A percentile compares a stretch with the other conserved stretches of the same genome.
These are phyloP conservation scores for Jackrogersella multiformis DNA, from an alignment of 495 filamentous ascomycete genomes.

Conservation along the genomic window DNA sequence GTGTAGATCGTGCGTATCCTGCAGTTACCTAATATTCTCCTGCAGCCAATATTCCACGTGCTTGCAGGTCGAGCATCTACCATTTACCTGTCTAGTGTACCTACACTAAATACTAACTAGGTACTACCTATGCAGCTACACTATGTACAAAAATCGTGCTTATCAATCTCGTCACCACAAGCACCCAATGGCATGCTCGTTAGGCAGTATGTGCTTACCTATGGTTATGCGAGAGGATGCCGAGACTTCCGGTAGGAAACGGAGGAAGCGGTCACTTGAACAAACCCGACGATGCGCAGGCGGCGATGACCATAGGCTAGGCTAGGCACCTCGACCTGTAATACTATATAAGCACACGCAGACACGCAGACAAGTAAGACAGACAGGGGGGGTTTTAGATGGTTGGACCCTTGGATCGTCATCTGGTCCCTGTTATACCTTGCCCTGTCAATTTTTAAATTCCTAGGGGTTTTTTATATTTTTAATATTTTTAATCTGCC, in stretches of 20 bases:
- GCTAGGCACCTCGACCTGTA: not conserved
- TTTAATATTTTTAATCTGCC: constrained; percentile 22
- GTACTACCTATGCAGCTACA: not conserved
- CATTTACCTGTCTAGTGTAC: too few relatives aligned
- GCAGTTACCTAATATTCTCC: too few relatives aligned
- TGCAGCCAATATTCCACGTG: too few relatives aligned
- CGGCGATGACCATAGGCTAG: too few relatives aligned
- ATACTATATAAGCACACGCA: too few relatives aligned
- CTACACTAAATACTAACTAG: not conserved
- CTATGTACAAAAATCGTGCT: not conserved
- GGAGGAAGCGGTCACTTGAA: constrained; percentile 33
- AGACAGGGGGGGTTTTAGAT: not conserved
- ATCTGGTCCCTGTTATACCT: constrained; percentile 5
- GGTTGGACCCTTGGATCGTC: constrained; percentile 16
- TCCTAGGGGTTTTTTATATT: too few relatives aligned
- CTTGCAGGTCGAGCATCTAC: too few relatives aligned
- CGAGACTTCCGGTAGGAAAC: constrained; percentile 40
- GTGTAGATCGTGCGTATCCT: too few relatives aligned
- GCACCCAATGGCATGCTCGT: constrained; percentile 12
- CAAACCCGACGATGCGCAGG: constrained; percentile 1
- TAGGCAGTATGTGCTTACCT: constrained; percentile 23
- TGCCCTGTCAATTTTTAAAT: constrained; percentile 17
- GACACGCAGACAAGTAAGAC: not conserved
- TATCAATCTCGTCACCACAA: constrained; percentile 9
- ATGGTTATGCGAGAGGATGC: constrained; percentile 29